Conservation (phyloP, 306 rosid genomes). For the Castanopsis chinensis region DNA sequence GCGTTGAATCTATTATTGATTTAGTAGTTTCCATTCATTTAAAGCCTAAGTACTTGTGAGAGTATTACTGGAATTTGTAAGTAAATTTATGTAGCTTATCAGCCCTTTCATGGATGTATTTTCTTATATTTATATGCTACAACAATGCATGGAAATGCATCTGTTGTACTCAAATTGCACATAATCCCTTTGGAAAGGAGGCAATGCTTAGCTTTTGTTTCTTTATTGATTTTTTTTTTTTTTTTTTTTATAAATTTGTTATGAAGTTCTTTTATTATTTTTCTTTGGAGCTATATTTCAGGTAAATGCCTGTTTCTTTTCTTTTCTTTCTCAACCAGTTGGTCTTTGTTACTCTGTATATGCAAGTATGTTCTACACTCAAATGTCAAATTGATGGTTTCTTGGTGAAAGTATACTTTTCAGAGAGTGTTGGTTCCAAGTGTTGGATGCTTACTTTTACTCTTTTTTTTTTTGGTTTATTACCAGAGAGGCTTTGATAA, state of each 20-base stretch:
- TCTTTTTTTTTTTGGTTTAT: conserved; percentile 21
- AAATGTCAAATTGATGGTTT: too few relatives aligned
- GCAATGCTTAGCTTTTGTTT: not conserved
- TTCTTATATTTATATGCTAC: too few relatives aligned
- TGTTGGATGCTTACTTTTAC: conserved; percentile 1
- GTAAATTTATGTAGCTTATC: not conserved
- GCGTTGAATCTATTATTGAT: too few relatives aligned
- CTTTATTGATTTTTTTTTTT: not conserved
- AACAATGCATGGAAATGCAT: not conserved
- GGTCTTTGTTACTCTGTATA: too few relatives aligned
- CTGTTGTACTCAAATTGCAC: not conserved
- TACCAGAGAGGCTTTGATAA: conserved; percentile 82
- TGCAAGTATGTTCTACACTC: too few relatives aligned
- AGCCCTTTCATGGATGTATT: not conserved
- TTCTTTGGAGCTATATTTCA: too few relatives aligned
- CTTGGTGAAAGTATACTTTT: too few relatives aligned
- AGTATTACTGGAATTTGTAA: conserved; percentile 23
- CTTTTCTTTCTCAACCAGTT: too few relatives aligned
- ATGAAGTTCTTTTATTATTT: too few relatives aligned
- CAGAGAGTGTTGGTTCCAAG: not conserved
- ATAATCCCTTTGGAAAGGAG: too few relatives aligned
- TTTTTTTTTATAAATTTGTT: not conserved
- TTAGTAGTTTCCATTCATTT: conserved; percentile 7
- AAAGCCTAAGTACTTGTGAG: conserved; percentile 83
- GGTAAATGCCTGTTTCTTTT: too few relatives aligned